Percentiles rank a stretch among this genome's conserved stretches.
These are phyloP conservation scores for Cynara cardunculus DNA, from an alignment of 129 eudicot species.

Conservation along the genomic window DNA sequence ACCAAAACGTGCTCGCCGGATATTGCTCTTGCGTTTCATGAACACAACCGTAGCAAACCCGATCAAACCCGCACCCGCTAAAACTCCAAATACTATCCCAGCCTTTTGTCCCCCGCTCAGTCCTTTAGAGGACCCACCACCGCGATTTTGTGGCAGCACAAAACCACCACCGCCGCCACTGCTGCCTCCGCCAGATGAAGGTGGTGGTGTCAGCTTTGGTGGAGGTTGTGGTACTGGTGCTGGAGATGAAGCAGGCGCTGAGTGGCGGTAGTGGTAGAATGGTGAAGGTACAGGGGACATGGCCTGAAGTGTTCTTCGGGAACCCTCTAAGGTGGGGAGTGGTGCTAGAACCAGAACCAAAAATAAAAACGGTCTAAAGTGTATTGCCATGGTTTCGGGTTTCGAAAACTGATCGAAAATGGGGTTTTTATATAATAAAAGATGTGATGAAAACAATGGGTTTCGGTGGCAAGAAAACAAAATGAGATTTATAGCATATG, in stretches of 20 bases:
- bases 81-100: slow-evolving; percentile 47
- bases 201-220: slow-evolving; percentile 4
- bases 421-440: neutral
- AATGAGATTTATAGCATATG: neutral
- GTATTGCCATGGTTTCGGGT: slow-evolving; percentile 17
- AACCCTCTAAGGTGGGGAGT: slow-evolving; percentile 14
- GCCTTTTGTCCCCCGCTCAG: slow-evolving; percentile 49
- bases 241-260: neutral
- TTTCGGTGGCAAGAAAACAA: neutral
- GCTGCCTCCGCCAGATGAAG: neutral
- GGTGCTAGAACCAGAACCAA: slow-evolving; percentile 25
- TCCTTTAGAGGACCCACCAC: slow-evolving; percentile 27
- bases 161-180: slow-evolving; percentile 9
- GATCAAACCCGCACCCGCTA: slow-evolving; percentile 37
- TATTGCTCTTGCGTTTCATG: slow-evolving; percentile 44
- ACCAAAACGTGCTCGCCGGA: slow-evolving; percentile 31
- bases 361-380: neutral
- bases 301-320: slow-evolving; percentile 10
- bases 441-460: slow-evolving; percentile 32
- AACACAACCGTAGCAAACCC: slow-evolving; percentile 41
- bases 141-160: neutral
- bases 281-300: slow-evolving; percentile 9
- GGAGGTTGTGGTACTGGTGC: neutral
- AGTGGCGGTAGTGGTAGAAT: neutral
- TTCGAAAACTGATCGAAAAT: slow-evolving; percentile 7